Percentiles rank a stretch among this genome's conserved stretches.
These are phyloP conservation scores for Austroboletus niveus DNA, from an alignment of 1,284 basidiomycete species.

Conservation along the genomic window DNA sequence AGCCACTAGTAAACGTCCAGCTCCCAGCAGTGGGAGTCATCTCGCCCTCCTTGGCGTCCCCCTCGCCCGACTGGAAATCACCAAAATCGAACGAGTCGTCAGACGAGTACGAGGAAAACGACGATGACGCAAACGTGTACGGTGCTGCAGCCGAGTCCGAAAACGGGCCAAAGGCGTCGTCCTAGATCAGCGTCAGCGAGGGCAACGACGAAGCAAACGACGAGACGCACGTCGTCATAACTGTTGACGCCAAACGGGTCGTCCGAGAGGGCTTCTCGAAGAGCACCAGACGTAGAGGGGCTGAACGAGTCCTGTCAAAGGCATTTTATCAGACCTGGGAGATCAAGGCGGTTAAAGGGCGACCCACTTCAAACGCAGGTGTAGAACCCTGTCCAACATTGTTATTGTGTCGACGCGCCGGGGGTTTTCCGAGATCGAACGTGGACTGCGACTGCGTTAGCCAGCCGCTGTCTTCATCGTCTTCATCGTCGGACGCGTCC, in stretches of 20 bases:
- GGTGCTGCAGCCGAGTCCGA: slow-evolving; percentile 57
- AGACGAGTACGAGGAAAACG: slow-evolving; percentile 56
- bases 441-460: slow-evolving; percentile 71
- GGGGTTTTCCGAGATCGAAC: slow-evolving; percentile 59
- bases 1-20: slow-evolving; percentile 59
- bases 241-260: slow-evolving; percentile 52
- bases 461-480: slow-evolving; percentile 74
- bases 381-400: slow-evolving; percentile 46
- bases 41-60: slow-evolving; percentile 43
- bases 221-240: slow-evolving; percentile 48
- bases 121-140: slow-evolving; percentile 54
- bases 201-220: background rate
- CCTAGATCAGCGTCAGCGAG: slow-evolving; percentile 34
- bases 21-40: slow-evolving; percentile 64
- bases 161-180: slow-evolving; percentile 72
- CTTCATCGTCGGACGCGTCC: slow-evolving; percentile 62
- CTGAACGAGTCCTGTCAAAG: slow-evolving; percentile 53
- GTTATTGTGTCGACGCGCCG: slow-evolving; percentile 46
- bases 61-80: slow-evolving; percentile 63
- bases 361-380: slow-evolving; percentile 60
- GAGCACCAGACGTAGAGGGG: slow-evolving; percentile 35
- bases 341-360: background rate
- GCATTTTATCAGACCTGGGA: slow-evolving; percentile 1
- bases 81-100: slow-evolving; percentile 74
- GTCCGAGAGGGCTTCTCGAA: slow-evolving; percentile 36